Evolutionary conservation across 2,329 filamentous ascomycete species (phyloP), one percentile per base, ranked within the genome.

Genomic region (Eutypella sp.): DNA sequence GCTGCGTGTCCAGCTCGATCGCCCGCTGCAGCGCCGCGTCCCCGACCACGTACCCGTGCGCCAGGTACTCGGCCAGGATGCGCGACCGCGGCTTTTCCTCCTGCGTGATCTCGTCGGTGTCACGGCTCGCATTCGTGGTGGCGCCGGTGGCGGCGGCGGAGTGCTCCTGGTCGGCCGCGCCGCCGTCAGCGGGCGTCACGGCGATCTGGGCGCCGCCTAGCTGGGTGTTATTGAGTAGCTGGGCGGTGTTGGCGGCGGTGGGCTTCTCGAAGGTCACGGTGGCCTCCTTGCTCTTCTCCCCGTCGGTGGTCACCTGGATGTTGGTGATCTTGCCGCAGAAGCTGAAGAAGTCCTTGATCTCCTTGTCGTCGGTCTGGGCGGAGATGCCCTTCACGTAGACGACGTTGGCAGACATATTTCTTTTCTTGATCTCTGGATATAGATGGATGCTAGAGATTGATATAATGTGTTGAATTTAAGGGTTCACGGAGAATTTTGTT

Each of bases 211-310:
- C 89, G 48, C 85, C 73, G 53, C 91, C 91, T 42, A 99, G 86
- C 70, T 95, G 87, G 44, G 93, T 99, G 76, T 96, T 95, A 73
- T 97, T 92, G 54, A 99, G 84, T 48, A 99, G 87, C 34, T 96
- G 87, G 22, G 93, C 93, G 19, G 93, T 99, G 77, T 96, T 96
- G 49, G 92, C 91, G 42, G 93, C 93, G 13, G 92, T 95, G 67
- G 92, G 84, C 75, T 96, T 96, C 71, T 97, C 93, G 63, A 99
- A 99, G 43, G 84, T 91, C 52, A 99, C 91, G n/a, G 85, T 87
- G 47, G 93, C 93, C 41, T 84, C 84, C 72, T 96, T 89, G 56
- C 79, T 75, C 55, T 84, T 78, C 61, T 81, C 81, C 68, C 74
- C 42, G 45, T 69, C 70, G 29, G 83, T 70, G 23, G 82, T 88